A percentile compares a stretch with the other conserved stretches of the same genome.
phyloP scores from a whole-genome alignment of 345 rosid species.

The Carallia pectinifolia region DNA sequence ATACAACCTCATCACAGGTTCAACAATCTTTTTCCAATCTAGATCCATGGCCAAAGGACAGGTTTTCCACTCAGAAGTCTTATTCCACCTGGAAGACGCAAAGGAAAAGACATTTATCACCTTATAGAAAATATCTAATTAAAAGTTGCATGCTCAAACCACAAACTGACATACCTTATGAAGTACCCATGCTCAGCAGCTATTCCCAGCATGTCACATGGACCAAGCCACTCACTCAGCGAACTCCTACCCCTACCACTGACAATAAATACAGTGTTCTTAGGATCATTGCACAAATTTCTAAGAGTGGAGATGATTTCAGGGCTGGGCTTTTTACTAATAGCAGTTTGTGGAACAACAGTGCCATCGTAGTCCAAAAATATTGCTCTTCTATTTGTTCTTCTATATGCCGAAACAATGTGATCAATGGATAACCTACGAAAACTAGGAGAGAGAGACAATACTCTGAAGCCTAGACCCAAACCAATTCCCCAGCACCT shows the following conservation, averaged over 20 bases:
- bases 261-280: constrained; percentile 66
- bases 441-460: constrained; percentile 70
- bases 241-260: constrained; percentile 70
- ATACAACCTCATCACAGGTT: constrained; percentile 78
- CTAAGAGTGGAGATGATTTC: constrained; percentile 56
- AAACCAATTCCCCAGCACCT: constrained; percentile 81
- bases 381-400: constrained; percentile 64
- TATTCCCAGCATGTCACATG: constrained; percentile 70
- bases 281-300: constrained; percentile 58
- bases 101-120: constrained; percentile 4
- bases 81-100: constrained; percentile 50
- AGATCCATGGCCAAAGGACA: constrained; percentile 52
- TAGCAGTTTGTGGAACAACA: constrained; percentile 57
- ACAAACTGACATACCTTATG: constrained; percentile 39
- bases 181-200: constrained; percentile 90
- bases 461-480: constrained; percentile 67
- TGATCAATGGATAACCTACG: constrained; percentile 59
- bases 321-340: constrained; percentile 53
- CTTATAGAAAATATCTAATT: constrained; percentile 1
- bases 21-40: constrained; percentile 75
- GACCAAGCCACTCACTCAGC: constrained; percentile 61
- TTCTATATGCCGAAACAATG: constrained; percentile 55
- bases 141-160: neutral
- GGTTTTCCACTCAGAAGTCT: constrained; percentile 62
- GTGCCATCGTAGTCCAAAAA: constrained; percentile 83